Evolutionary conservation across 192 early-diverging fungal species (phyloP).

Genomic region (Podila epigama): DNA sequence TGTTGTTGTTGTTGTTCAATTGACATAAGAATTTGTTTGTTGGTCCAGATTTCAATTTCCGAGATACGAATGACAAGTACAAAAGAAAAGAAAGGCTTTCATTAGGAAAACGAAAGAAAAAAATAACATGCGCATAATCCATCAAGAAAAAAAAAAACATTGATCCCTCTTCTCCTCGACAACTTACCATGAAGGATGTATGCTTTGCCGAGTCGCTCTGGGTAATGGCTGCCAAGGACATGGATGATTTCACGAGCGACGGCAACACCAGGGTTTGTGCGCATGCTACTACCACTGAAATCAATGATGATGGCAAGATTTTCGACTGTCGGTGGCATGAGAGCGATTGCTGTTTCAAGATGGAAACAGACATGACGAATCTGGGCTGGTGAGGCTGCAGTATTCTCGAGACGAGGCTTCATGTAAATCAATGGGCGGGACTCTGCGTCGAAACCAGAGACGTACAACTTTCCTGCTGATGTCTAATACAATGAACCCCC

Average conservation of each 20-base stretch:
- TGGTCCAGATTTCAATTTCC: too few relatives aligned
- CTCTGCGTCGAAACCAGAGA: constrained; percentile 82
- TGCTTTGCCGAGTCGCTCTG: constrained; percentile 78
- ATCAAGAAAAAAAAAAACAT: not conserved
- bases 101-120: not conserved
- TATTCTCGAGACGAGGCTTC: constrained; percentile 82
- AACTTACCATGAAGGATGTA: constrained; percentile 73
- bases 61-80: not conserved
- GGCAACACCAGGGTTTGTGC: constrained; percentile 72
- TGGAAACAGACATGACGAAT: constrained; percentile 84
- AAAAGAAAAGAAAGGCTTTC: not conserved
- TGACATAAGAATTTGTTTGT: too few relatives aligned
- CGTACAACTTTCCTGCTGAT: constrained; percentile 82
- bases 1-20: too few relatives aligned
- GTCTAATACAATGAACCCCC: constrained; percentile 52
- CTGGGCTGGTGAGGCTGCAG: constrained; percentile 74
- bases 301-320: constrained; percentile 84
- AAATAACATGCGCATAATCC: not conserved
- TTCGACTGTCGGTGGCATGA: constrained; percentile 81
- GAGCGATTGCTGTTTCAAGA: constrained; percentile 77
- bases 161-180: not conserved
- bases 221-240: constrained; percentile 88
- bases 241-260: constrained; percentile 83
- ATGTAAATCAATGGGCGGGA: constrained; percentile 82
- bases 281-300: constrained; percentile 71